Evolutionary conservation across 2,329 filamentous ascomycete genomes (phyloP).

Genomic region (Colletotrichum sp.): DNA sequence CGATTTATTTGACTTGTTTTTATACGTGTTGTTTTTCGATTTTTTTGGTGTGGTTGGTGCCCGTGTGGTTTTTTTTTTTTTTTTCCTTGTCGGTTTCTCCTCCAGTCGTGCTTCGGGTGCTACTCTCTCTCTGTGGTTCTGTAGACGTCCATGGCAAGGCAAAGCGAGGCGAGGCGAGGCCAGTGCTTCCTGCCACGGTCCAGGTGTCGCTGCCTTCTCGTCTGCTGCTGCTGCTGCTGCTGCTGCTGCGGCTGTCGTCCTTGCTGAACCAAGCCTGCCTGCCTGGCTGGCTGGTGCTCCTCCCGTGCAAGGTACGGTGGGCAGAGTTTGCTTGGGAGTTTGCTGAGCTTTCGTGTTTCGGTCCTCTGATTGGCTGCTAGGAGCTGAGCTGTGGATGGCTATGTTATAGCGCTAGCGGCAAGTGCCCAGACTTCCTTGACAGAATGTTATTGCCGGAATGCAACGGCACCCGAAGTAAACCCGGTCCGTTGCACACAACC

Average conservation of each 20-base stretch:
- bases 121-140: not conserved
- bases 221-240: not conserved
- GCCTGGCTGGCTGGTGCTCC: not conserved
- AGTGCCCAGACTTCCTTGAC: conserved; percentile 9
- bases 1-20: too few species aligned
- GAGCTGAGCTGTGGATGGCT: conserved; percentile 17
- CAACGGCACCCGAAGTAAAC: conserved; percentile 11
- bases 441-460: conserved; percentile 20
- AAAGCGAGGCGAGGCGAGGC: not conserved
- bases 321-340: conserved; percentile 17
- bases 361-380: not conserved
- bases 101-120: too few species aligned
- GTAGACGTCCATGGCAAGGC: not conserved
- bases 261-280: not conserved
- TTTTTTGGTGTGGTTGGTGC: not conserved
- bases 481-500: not conserved
- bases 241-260: not conserved
- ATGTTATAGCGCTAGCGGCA: conserved; percentile 23
- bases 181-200: not conserved
- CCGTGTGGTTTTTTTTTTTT: not conserved
- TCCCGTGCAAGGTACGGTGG: not conserved
- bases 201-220: not conserved
- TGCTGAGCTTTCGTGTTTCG: not conserved
- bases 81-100: not conserved
- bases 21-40: too few species aligned